These are phyloP conservation scores for Boletus fagicola DNA, from an alignment of 768 basidiomycete species.

Conservation along the genomic window DNA sequence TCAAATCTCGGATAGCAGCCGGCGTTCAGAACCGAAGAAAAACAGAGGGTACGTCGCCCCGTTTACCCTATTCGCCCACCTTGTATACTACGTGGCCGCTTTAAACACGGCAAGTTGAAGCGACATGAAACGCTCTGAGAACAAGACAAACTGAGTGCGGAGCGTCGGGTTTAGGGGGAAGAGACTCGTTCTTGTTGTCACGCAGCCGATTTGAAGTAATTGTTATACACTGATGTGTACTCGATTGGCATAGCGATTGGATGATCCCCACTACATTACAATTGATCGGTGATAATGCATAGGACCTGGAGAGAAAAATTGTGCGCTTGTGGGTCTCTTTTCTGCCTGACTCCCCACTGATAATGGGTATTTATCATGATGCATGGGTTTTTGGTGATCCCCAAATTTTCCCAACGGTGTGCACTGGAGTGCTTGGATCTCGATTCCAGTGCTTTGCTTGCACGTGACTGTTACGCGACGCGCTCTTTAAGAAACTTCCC, in stretches of 20 bases:
- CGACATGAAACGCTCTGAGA: conserved; percentile 8
- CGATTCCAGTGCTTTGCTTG: conserved; percentile 23
- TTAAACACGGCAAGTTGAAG: background rate
- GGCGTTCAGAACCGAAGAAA: background rate
- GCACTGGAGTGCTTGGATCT: background rate
- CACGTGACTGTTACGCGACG: conserved; percentile 40
- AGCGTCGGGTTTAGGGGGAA: background rate
- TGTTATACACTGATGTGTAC: background rate
- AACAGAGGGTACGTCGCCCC: background rate
- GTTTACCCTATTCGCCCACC: conserved; percentile 1
- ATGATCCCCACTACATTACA: background rate
- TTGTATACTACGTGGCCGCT: conserved; percentile 1
- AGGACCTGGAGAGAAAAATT: background rate
- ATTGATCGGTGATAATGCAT: background rate
- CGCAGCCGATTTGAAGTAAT: background rate
- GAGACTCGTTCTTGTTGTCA: background rate
- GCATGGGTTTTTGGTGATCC: background rate
- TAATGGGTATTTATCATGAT: background rate
- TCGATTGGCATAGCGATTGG: background rate
- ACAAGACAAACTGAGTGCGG: background rate
- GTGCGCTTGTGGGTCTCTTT: background rate
- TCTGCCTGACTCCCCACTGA: background rate
- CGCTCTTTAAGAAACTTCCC: conserved; percentile 37
- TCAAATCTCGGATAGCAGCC: background rate
- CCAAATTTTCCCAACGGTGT: no score